These are phyloP conservation scores for Taiozyma sp. DNA, from an alignment of 1,139 yeast species.

Conservation along the genomic window DNA sequence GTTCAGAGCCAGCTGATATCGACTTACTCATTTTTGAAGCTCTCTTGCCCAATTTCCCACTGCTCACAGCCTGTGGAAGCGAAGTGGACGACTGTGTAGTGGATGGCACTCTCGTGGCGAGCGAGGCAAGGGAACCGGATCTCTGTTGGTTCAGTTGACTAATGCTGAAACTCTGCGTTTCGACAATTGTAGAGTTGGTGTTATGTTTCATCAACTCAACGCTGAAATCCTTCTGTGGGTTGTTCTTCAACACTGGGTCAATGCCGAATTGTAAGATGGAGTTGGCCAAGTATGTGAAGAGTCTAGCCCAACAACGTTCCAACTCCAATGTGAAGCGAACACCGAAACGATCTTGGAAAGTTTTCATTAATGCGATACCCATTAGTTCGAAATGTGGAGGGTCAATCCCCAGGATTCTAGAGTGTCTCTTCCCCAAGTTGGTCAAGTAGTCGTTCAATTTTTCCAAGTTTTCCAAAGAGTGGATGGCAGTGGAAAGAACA, in stretches of 20 bases:
- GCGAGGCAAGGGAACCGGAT: not conserved
- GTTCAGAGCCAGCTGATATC: not conserved
- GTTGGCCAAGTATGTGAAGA: slow-evolving; percentile 53
- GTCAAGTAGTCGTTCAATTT: slow-evolving; percentile 56
- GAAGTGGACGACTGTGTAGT: not conserved
- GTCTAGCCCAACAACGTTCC: slow-evolving; percentile 68
- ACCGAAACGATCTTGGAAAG: slow-evolving; percentile 67
- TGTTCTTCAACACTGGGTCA: slow-evolving; percentile 45
- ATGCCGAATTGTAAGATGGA: slow-evolving; percentile 59
- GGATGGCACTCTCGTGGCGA: not conserved
- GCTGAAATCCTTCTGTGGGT: slow-evolving; percentile 11
- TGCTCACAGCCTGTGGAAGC: not conserved
- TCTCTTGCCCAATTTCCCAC: not conserved
- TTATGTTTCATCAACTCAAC: not conserved
- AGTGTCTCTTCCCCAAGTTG: slow-evolving; percentile 69
- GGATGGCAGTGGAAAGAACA: slow-evolving; percentile 59
- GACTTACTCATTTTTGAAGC: not conserved
- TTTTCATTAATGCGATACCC: slow-evolving; percentile 74
- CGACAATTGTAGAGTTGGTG: not conserved
- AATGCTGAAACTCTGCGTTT: not conserved
- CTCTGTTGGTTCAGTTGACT: not conserved
- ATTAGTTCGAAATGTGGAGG: slow-evolving; percentile 69
- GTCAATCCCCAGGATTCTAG: slow-evolving; percentile 72
- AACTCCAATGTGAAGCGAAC: slow-evolving; percentile 42
- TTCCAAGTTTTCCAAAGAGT: slow-evolving; percentile 37